phyloP scores from a whole-genome alignment of 2,329 filamentous ascomycete species.

The Ascosphaera aggregata region DNA sequence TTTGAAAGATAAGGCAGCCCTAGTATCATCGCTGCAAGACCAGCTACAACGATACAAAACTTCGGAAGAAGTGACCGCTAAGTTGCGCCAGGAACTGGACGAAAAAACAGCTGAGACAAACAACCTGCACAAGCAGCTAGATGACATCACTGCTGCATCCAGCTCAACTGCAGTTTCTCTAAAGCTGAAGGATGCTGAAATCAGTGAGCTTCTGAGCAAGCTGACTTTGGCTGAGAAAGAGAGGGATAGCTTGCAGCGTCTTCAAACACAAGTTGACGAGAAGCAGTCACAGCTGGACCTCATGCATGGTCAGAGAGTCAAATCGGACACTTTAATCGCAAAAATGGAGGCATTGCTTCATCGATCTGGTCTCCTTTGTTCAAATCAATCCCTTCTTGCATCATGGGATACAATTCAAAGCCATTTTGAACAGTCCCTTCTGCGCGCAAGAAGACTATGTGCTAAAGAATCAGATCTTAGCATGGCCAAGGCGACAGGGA shows the following conservation, averaged over 20 bases:
- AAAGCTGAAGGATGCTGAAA: slow-evolving; percentile 1
- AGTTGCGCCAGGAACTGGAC: slow-evolving; percentile 10
- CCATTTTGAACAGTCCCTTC: neutral
- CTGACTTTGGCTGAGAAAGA: neutral
- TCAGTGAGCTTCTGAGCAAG: neutral
- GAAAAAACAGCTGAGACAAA: slow-evolving; percentile 6
- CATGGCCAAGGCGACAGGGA: neutral
- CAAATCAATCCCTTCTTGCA: slow-evolving; percentile 5
- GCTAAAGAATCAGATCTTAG: neutral
- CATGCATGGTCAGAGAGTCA: slow-evolving; percentile 9
- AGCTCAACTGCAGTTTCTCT: slow-evolving; percentile 4
- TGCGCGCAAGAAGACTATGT: neutral
- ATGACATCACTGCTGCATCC: slow-evolving; percentile 10
- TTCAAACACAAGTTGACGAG: neutral
- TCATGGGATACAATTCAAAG: neutral
- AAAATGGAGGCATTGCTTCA: slow-evolving; percentile 7
- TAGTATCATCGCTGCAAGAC: slow-evolving; percentile 6
- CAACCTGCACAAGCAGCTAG: slow-evolving; percentile 9
- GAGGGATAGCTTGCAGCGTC: neutral
- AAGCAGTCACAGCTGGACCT: slow-evolving; percentile 8
- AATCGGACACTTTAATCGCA: slow-evolving; percentile 9
- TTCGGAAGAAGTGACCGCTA: slow-evolving; percentile 10
- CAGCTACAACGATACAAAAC: slow-evolving; percentile 9
- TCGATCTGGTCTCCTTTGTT: slow-evolving; percentile 5
- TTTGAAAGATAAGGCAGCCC: slow-evolving; percentile 11